Conservation (phyloP, 2,329 filamentous ascomycete species). For the Nemania sp. region DNA sequence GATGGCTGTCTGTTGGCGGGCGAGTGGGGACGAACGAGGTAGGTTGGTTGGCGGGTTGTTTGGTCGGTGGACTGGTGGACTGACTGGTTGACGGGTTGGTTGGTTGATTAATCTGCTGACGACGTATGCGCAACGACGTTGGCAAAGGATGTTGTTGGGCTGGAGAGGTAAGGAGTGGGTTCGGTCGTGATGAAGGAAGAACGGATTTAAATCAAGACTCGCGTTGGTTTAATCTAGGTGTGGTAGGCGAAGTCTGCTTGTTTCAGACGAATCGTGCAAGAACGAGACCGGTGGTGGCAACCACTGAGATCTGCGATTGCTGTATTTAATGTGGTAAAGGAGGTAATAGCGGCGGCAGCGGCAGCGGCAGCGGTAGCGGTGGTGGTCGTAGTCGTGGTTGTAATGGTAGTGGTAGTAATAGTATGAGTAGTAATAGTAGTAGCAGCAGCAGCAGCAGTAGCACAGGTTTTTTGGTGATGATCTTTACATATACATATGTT, state of each 20-base stretch:
- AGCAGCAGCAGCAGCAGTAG: not conserved
- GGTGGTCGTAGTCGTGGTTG: not conserved
- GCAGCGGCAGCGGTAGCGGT: slow-evolving; percentile 16
- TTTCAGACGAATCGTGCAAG: slow-evolving; percentile 37
- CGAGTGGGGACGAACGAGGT: not conserved
- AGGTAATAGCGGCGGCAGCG: not conserved
- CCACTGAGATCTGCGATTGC: slow-evolving; percentile 4
- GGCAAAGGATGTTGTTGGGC: slow-evolving; percentile 16
- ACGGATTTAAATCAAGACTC: slow-evolving; percentile 30
- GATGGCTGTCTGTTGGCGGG: slow-evolving; percentile 2
- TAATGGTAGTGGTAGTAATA: slow-evolving; percentile 11
- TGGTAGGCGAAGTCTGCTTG: slow-evolving; percentile 28
- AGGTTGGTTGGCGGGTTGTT: slow-evolving; percentile 3
- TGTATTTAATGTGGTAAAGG: not conserved
- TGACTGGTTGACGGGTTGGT: not conserved
- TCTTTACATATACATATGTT: slow-evolving; percentile 33
- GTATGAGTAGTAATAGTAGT: not conserved
- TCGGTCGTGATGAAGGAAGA: slow-evolving; percentile 24
- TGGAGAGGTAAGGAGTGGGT: slow-evolving; percentile 14
- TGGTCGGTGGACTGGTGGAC: not conserved
- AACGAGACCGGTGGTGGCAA: slow-evolving; percentile 2
- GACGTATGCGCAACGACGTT: slow-evolving; percentile 11
- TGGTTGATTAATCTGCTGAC: slow-evolving; percentile 1
- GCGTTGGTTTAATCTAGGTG: slow-evolving; percentile 28
- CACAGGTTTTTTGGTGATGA: slow-evolving; percentile 15